These are phyloP conservation scores for Monilinia vaccinii-corymbosi DNA, from an alignment of 2,329 filamentous ascomycete species.

Conservation along the genomic window DNA sequence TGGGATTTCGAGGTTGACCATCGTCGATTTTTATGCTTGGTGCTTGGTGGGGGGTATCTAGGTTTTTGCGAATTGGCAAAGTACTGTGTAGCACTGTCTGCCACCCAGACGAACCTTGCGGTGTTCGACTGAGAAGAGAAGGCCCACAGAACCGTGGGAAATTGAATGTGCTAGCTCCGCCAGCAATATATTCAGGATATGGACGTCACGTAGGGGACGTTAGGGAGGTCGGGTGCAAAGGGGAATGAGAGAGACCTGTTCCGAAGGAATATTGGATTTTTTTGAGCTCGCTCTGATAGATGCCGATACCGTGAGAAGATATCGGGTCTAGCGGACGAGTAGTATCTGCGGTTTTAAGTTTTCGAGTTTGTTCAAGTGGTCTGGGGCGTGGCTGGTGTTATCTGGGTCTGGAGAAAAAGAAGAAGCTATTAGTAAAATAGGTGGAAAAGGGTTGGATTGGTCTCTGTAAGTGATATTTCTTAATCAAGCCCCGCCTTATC, in stretches of 20 bases:
- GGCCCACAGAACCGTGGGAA: slow-evolving; percentile 71
- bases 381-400: slow-evolving; percentile 45
- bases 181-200: slow-evolving; percentile 51
- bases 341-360: slow-evolving; percentile 41
- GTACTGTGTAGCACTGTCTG: slow-evolving; percentile 91
- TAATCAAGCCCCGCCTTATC: not conserved
- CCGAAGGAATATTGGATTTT: slow-evolving; percentile 81
- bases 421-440: slow-evolving; percentile 11
- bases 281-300: slow-evolving; percentile 55
- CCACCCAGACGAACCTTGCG: slow-evolving; percentile 94
- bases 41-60: not conserved
- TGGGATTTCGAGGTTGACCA: slow-evolving; percentile 77
- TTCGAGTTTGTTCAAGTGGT: not conserved
- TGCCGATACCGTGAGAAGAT: slow-evolving; percentile 76
- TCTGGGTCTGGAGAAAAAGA: slow-evolving; percentile 42
- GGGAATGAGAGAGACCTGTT: slow-evolving; percentile 72
- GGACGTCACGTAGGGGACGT: slow-evolving; percentile 65
- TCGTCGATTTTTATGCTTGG: slow-evolving; percentile 41
- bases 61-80: slow-evolving; percentile 17
- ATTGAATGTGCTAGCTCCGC: slow-evolving; percentile 59
- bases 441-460: not conserved
- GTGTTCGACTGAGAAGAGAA: slow-evolving; percentile 93
- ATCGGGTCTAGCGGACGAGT: slow-evolving; percentile 79
- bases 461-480: not conserved
- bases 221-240: slow-evolving; percentile 86